Evolutionary conservation across 176 grass and related monocot species (phyloP).

Genomic region (Aegilops speltoides): DNA sequence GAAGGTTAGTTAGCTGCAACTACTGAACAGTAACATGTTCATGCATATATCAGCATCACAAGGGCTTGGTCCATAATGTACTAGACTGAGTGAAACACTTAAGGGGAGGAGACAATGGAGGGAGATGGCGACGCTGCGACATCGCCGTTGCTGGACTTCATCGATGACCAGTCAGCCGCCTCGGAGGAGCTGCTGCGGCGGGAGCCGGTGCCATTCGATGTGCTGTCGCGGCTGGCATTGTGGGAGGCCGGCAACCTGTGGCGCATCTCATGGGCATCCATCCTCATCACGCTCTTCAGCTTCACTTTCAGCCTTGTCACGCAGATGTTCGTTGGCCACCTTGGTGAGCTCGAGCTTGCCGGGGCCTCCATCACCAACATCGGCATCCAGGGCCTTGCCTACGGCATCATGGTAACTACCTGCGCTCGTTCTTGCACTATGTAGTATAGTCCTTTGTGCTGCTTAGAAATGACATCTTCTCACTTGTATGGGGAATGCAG

Average conservation of each 20-base stretch:
- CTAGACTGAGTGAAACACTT: conserved; percentile 7
- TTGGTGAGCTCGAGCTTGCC: conserved; percentile 64
- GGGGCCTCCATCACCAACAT: conserved; percentile 86
- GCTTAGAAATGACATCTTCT: neutral
- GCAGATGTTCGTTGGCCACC: conserved; percentile 88
- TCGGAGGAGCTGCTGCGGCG: conserved; percentile 61
- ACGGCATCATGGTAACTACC: conserved; percentile 75
- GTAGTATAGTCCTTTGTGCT: neutral
- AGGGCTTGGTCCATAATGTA: conserved; percentile 21
- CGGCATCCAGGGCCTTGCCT: conserved; percentile 83
- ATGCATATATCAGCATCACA: neutral
- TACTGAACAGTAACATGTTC: neutral
- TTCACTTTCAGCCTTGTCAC: conserved; percentile 78
- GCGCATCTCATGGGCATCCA: conserved; percentile 78
- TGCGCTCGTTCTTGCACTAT: neutral
- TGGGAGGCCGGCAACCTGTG: conserved; percentile 86
- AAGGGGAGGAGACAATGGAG: conserved; percentile 43
- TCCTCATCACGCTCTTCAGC: conserved; percentile 65
- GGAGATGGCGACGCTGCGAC: conserved; percentile 2
- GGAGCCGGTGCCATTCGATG: conserved; percentile 35
- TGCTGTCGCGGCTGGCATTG: conserved; percentile 32
- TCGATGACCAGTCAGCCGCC: conserved; percentile 25
- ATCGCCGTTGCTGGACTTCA: conserved; percentile 31
- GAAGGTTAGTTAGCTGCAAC: conserved; percentile 35
- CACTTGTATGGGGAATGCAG: conserved; percentile 1